A percentile compares a stretch with the other conserved stretches of the same genome.
Evolutionary conservation across 805 yeast genomes (phyloP).

Genomic region (Cyberlindnera mississippiensis): DNA sequence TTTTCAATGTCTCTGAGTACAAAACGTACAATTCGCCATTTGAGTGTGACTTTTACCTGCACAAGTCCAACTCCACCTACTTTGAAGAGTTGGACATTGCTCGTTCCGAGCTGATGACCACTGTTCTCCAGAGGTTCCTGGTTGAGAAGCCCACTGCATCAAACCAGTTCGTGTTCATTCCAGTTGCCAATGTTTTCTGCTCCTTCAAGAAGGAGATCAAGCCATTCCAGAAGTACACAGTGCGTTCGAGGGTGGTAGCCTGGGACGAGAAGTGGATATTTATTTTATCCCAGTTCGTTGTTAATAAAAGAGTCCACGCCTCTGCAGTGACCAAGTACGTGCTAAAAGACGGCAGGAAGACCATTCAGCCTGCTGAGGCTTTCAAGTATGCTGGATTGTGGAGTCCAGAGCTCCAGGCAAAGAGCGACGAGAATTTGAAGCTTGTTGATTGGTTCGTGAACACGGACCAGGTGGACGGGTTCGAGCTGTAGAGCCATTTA

Average conservation of each 20-base stretch:
- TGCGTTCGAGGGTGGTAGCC: conserved; percentile 59
- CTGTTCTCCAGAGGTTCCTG: conserved; percentile 55
- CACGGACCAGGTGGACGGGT: conserved; percentile 33
- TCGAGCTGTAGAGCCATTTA: conserved; percentile 12
- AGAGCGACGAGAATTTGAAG: conserved; percentile 37
- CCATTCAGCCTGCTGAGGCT: conserved; percentile 63
- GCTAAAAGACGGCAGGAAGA: conserved; percentile 71
- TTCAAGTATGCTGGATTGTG: conserved; percentile 52
- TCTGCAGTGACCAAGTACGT: conserved; percentile 75
- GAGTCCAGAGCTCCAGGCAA: conserved; percentile 44
- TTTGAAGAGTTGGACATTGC: conserved; percentile 77
- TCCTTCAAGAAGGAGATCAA: conserved; percentile 69
- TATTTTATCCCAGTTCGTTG: conserved; percentile 58
- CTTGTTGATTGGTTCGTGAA: conserved; percentile 37
- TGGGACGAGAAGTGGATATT: conserved; percentile 91
- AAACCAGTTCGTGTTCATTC: conserved; percentile 47
- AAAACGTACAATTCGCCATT: conserved; percentile 62
- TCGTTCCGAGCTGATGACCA: conserved; percentile 58
- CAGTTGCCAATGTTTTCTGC: conserved; percentile 70
- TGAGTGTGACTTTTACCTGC: conserved; percentile 84
- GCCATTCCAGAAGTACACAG: conserved; percentile 55
- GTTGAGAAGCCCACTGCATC: conserved; percentile 38
- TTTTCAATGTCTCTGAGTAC: conserved; percentile 41
- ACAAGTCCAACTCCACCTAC: conserved; percentile 85
- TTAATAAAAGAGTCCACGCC: conserved; percentile 40